Base-by-base conservation (phyloP, 257 asterid genomes). In the Nicotiana knightiana region DNA sequence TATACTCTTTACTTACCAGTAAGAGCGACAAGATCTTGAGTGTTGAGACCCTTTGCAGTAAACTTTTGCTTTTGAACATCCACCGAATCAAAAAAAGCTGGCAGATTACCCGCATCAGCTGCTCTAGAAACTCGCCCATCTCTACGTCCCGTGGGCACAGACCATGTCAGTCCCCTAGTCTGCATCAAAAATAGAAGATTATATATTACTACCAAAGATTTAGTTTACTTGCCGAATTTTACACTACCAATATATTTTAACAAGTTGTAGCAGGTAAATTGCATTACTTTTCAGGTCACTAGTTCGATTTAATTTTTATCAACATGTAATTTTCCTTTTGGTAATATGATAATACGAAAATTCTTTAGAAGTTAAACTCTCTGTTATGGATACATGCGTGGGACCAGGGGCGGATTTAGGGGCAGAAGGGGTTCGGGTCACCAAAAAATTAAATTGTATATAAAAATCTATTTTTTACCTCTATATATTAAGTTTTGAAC, bases 1-100 rank as follows among this genome's bases (percentile, higher is more conserved):
- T 46, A 46, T 24, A 58, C 26, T 46, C 24, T 2, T 43, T 53
- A n/a, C 90, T 84, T 89, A 95, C 99, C 99, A 53, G 89, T 93
- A 64, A 95, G 97, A 71, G 98, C 84, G 83, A 95, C 99, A 28
- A 95, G 97, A 87, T 95, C 99, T 66, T 90, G 95, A 53, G 87
- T 77, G 81, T 88, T 90, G 82, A 95, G 97, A 3, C 89, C 88
- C 78, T 93, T 95, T 9, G 80, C 91, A 2, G 58, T 9, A 77
- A 92, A 95, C 83, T 90, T 95, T 83, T 68, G 87, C 84, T 55
- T 92, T 71, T 90, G 99, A 75, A 81, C 84, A 58, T 83, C 93
- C 9, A 95, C 88, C 0, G 97, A 81, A 24, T 95, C 99, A 0
- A 82, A 88, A 61, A 92, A 92, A 6, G 88, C 90, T 0, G 97